phyloP scores from a whole-genome alignment of 371 early-diverging fungal species.

The Saksenaea oblongispora region DNA sequence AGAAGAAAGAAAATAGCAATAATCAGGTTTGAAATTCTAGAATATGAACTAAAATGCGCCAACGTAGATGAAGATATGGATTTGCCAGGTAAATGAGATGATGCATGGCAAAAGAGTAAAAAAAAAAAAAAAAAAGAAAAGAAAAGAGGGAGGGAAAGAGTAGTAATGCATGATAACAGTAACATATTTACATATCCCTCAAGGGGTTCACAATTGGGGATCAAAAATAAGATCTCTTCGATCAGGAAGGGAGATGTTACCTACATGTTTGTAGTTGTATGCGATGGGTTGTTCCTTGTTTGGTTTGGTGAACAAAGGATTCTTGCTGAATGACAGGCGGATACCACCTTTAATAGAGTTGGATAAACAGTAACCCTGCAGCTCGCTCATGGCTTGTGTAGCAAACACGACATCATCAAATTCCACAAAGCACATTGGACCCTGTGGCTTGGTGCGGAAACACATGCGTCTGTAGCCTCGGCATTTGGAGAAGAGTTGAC shows the following conservation, averaged over 20 bases:
- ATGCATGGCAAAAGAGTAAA: conserved; percentile 5
- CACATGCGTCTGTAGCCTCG: conserved; percentile 83
- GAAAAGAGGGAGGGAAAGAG: background rate
- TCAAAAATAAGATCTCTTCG: conserved; percentile 3
- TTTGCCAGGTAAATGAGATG: conserved; percentile 2
- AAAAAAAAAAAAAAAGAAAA: background rate
- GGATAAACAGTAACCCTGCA: conserved; percentile 69
- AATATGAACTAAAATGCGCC: conserved; percentile 5
- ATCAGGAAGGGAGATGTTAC: conserved; percentile 1
- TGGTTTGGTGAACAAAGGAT: conserved; percentile 64
- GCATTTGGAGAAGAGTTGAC: conserved; percentile 68
- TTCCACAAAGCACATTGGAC: conserved; percentile 90
- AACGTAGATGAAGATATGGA: conserved; percentile 4
- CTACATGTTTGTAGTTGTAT: background rate
- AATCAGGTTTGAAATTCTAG: background rate
- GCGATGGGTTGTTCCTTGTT: conserved; percentile 8
- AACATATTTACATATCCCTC: conserved; percentile 6
- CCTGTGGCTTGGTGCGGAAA: conserved; percentile 72
- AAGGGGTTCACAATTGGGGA: conserved; percentile 5
- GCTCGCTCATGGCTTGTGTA: conserved; percentile 75
- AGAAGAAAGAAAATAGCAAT: background rate
- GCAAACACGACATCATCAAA: conserved; percentile 85
- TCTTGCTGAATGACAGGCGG: conserved; percentile 88
- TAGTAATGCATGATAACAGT: conserved; percentile 5
- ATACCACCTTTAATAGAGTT: conserved; percentile 88